Evolutionary conservation across 768 basidiomycete genomes (phyloP).

Genomic region (Leucosporidium yakuticum): DNA sequence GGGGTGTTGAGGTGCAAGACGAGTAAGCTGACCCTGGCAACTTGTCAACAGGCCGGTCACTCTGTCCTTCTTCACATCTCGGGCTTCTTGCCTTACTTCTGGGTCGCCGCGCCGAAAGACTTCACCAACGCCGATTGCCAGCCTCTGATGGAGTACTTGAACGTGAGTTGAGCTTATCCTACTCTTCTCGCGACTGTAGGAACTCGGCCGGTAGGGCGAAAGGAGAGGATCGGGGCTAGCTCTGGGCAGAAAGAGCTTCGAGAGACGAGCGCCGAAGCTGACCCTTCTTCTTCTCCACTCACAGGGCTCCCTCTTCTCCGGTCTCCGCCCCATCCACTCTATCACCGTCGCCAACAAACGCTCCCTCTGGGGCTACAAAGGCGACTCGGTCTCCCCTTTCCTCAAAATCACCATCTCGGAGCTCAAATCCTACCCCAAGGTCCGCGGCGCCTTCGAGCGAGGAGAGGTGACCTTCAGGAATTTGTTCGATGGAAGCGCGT

Average conservation of each 20-base stretch:
- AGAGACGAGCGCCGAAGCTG: too few species aligned
- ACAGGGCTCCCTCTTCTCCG: conserved; percentile 27
- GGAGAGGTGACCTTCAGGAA: conserved; percentile 64
- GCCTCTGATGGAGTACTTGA: conserved; percentile 63
- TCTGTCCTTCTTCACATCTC: conserved; percentile 79
- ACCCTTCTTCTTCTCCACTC: neutral
- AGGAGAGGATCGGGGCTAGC: too few species aligned
- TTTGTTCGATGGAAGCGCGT: conserved; percentile 49
- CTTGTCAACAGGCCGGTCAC: conserved; percentile 68
- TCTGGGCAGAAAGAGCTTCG: too few species aligned
- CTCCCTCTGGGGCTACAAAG: conserved; percentile 80
- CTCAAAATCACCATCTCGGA: conserved; percentile 74
- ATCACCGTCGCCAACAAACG: conserved; percentile 36
- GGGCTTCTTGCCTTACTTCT: conserved; percentile 88
- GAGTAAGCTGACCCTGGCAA: neutral
- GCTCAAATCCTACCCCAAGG: conserved; percentile 71
- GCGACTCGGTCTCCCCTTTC: conserved; percentile 72
- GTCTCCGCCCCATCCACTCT: conserved; percentile 23
- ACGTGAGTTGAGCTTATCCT: conserved; percentile 51
- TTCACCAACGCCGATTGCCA: conserved; percentile 63
- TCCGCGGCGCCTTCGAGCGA: conserved; percentile 85
- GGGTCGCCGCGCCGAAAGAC: conserved; percentile 76
- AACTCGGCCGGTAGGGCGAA: too few species aligned
- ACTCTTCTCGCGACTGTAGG: neutral
- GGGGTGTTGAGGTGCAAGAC: neutral